A percentile compares a stretch with the other conserved stretches of the same genome.
phyloP scores from a whole-genome alignment of 2,329 filamentous ascomycete species.

The Rhynchosporium secalis region DNA sequence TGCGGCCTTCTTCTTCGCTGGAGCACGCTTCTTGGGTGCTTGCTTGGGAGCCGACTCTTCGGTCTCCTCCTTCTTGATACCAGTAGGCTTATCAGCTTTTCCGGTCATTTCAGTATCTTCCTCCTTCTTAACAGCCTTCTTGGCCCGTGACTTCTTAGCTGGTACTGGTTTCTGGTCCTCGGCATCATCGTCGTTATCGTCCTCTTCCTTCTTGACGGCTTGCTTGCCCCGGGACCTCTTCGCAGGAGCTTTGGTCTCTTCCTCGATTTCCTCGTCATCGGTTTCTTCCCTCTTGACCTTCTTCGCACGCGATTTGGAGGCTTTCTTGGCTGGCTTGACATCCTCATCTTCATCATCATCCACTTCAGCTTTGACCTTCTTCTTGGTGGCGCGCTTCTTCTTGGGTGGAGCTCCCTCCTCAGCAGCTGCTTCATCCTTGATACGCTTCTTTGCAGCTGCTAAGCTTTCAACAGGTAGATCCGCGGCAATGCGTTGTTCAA shows the following conservation, averaged over 20 bases:
- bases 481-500: slow-evolving; percentile 19
- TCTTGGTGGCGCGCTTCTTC: slow-evolving; percentile 43
- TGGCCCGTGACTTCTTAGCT: slow-evolving; percentile 32
- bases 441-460: slow-evolving; percentile 27
- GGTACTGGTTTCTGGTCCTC: slow-evolving; percentile 1
- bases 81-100: slow-evolving; percentile 8
- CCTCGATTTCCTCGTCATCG: neutral
- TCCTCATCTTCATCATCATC: slow-evolving; percentile 26
- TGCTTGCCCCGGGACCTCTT: too few relatives aligned
- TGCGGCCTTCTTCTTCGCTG: slow-evolving; percentile 32
- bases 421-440: slow-evolving; percentile 17
- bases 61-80: slow-evolving; percentile 31
- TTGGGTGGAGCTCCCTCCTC: slow-evolving; percentile 37
- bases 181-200: slow-evolving; percentile 1
- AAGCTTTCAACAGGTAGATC: slow-evolving; percentile 12
- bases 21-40: slow-evolving; percentile 24
- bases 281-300: slow-evolving; percentile 34
- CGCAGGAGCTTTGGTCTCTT: too few relatives aligned
- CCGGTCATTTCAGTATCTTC: slow-evolving; percentile 16
- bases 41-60: neutral
- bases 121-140: slow-evolving; percentile 38
- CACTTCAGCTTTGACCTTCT: slow-evolving; percentile 26
- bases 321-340: slow-evolving; percentile 16
- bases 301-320: slow-evolving; percentile 32
- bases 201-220: slow-evolving; percentile 27